phyloP scores from a whole-genome alignment of 768 basidiomycete species.

The Boletus pseudopeckii region DNA sequence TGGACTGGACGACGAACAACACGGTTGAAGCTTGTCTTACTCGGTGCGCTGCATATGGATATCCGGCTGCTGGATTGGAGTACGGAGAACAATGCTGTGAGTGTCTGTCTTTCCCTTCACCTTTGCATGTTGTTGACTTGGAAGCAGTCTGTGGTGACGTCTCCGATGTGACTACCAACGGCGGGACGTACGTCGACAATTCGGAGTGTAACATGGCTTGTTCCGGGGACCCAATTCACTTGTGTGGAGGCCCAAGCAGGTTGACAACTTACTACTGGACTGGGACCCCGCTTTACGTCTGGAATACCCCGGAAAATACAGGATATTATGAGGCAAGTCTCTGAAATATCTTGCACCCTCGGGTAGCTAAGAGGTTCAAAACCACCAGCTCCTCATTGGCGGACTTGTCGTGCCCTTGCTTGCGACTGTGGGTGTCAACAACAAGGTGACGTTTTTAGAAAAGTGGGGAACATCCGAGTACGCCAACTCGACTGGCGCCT shows the following conservation, averaged over 20 bases:
- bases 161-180: conserved; percentile 43
- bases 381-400: conserved; percentile 40
- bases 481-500: conserved; percentile 69
- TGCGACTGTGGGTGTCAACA: conserved; percentile 74
- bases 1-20: conserved; percentile 58
- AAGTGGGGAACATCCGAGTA: conserved; percentile 64
- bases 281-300: conserved; percentile 47
- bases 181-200: conserved; percentile 32
- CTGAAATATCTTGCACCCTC: neutral
- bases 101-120: conserved; percentile 23
- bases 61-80: conserved; percentile 66
- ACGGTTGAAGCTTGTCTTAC: conserved; percentile 61
- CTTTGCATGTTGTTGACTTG: neutral
- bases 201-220: conserved; percentile 50
- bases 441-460: conserved; percentile 78
- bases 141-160: conserved; percentile 66
- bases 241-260: conserved; percentile 60
- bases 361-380: neutral
- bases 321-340: conserved; percentile 65
- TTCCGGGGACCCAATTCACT: conserved; percentile 64
- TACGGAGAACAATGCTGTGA: conserved; percentile 72
- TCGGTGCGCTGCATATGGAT: conserved; percentile 71
- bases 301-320: conserved; percentile 62
- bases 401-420: conserved; percentile 72
- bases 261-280: conserved; percentile 55